Base-by-base conservation (phyloP, 306 rosid species). In the Cyclanthera cordifolia region DNA sequence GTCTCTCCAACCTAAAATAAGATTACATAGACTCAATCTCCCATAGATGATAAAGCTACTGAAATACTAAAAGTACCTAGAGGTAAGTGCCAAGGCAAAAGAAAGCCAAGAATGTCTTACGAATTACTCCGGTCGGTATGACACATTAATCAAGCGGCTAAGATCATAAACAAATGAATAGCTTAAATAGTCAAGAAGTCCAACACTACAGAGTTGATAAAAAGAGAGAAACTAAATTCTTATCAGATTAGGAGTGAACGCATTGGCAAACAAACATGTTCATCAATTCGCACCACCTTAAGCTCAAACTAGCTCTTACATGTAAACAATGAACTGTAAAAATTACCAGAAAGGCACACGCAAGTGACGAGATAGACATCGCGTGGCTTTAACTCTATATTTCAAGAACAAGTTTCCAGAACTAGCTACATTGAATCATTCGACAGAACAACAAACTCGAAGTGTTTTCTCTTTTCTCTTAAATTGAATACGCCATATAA, bases 1-100 rank as follows among this genome's bases (percentile, higher is more conserved):
- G 69, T 30, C 77, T 80, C 72, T 68, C 79, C 39, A 75, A 76
- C 85, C 97, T 91, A 79, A 65, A 54, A 56, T 52, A 27, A 76
- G 1, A 55, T 21, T 6, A 41, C 1, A 78, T 37, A 51, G 9
- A 73, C 41, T 72, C 53, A 60, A 53, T 24, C 60, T 30, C 60
- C 49, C 19, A 70, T 17, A 19, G 54, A 57, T 3, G 46, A 72
- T 45, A 30, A 25, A n/a, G 4, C 37, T 21, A 11, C 16, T 6
- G 58, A 46, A 4, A 3, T 41, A 45, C 65, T 3, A 72, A 72
- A 60, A 43, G 39, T 1, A 17, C 41, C 54, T 21, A 66, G 21
- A 24, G 41, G 24, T 21, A 45, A 16, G 25, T 51, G 27, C 19
- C 12, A 5, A 8, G 20, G n/a, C 9, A 46, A 10, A 25, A 37